A percentile compares a stretch with the other conserved stretches of the same genome.
Evolutionary conservation across 257 asterid genomes (phyloP).

Genomic region (Nicotiana undulata): DNA sequence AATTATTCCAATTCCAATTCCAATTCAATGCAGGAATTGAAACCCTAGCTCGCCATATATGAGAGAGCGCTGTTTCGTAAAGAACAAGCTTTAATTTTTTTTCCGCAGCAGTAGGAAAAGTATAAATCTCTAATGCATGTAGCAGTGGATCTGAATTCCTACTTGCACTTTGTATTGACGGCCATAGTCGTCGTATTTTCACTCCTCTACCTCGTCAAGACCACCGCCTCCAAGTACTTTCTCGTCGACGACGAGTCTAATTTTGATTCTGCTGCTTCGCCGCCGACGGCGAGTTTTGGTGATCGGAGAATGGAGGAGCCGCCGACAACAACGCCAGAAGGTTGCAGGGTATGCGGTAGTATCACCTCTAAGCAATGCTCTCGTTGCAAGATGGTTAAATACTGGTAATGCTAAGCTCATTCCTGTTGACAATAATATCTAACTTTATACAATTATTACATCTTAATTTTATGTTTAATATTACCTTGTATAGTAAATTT

Average conservation of each 20-base stretch:
- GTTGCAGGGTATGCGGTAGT: conserved; percentile 61
- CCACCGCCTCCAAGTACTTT: conserved; percentile 73
- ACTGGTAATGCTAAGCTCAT: conserved; percentile 42
- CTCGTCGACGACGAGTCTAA: conserved; percentile 48
- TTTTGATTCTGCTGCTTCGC: conserved; percentile 32
- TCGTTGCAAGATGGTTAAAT: conserved; percentile 69
- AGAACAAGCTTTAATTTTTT: background rate
- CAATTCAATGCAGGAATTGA: conserved; percentile 6
- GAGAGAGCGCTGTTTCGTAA: background rate
- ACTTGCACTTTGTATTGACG: conserved; percentile 57
- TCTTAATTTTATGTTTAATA: background rate
- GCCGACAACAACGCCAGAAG: conserved; percentile 10
- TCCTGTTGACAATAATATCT: no score
- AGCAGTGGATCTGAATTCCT: conserved; percentile 79
- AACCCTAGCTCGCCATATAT: conserved; percentile 3
- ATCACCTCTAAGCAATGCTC: conserved; percentile 48
- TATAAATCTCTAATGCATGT: conserved; percentile 44
- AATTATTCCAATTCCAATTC: background rate
- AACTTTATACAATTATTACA: background rate
- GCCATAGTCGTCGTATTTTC: conserved; percentile 37
- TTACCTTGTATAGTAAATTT: background rate
- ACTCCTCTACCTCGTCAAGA: conserved; percentile 52
- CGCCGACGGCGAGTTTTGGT: background rate
- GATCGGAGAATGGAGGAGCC: conserved; percentile 27
- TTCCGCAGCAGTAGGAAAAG: background rate